Evolutionary conservation across 2,329 filamentous ascomycete species (phyloP).

Genomic region (Aspergillus vadensis): DNA sequence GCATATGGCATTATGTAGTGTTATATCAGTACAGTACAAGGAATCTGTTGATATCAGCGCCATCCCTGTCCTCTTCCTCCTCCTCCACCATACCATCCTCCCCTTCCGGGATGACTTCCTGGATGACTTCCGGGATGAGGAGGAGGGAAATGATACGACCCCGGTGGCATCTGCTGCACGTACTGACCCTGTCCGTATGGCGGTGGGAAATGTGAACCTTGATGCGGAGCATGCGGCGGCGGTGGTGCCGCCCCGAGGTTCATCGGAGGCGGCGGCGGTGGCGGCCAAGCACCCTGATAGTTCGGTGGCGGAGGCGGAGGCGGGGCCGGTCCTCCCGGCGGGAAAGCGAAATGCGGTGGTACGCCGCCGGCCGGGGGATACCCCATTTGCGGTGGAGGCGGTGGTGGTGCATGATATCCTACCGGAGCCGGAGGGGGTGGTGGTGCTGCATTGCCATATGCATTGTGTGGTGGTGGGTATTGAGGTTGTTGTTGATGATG

Average conservation of each 20-base stretch:
- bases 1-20: too few relatives aligned
- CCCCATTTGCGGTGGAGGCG: conserved; percentile 20
- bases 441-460: conserved; percentile 7
- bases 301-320: conserved; percentile 36
- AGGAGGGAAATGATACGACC: conserved; percentile 37
- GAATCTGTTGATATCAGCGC: background rate
- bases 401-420: conserved; percentile 21
- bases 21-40: background rate
- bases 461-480: background rate
- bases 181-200: conserved; percentile 22
- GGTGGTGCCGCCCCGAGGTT: conserved; percentile 14
- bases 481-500: background rate
- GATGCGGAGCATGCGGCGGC: conserved; percentile 12
- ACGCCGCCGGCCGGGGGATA: conserved; percentile 11
- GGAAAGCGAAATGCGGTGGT: conserved; percentile 11
- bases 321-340: conserved; percentile 15
- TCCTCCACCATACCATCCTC: conserved; percentile 27
- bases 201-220: conserved; percentile 23
- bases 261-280: conserved; percentile 34
- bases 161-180: conserved; percentile 33
- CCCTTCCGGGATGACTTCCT: conserved; percentile 16
- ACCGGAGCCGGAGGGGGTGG: conserved; percentile 18
- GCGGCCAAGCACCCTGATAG: conserved; percentile 41
- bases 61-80: conserved; percentile 27
- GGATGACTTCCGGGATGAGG: conserved; percentile 28